Percentiles rank a stretch among this genome's conserved stretches.
Evolutionary conservation across 768 basidiomycete species (phyloP).

Genomic region (Solioccasus polychromus): DNA sequence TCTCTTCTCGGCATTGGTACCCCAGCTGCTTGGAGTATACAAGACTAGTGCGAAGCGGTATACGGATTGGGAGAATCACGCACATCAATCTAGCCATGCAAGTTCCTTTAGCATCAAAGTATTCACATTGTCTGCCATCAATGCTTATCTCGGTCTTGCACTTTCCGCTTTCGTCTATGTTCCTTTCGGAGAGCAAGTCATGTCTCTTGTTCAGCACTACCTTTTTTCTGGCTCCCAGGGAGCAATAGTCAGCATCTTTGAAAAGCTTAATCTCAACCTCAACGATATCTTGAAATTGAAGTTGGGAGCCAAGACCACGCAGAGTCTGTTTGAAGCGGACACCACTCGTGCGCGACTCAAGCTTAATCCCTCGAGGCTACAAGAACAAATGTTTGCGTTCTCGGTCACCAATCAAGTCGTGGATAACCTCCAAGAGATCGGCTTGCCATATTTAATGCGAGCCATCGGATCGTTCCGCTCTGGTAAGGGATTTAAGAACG

Average conservation of each 20-base stretch:
- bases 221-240: conserved; percentile 24
- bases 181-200: conserved; percentile 85
- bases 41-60: conserved; percentile 63
- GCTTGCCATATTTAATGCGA: conserved; percentile 74
- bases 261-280: conserved; percentile 22
- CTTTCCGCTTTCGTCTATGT: conserved; percentile 96
- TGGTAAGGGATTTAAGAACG: conserved; percentile 37
- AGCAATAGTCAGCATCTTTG: conserved; percentile 13
- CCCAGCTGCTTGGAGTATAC: conserved; percentile 73
- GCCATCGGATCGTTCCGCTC: conserved; percentile 50
- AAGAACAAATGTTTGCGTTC: conserved; percentile 92
- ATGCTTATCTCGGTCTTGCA: conserved; percentile 87
- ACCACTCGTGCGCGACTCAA: conserved; percentile 49
- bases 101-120: conserved; percentile 86
- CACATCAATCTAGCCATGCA: conserved; percentile 71
- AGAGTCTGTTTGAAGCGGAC: conserved; percentile 51
- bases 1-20: conserved; percentile 78
- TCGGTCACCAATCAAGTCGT: conserved; percentile 86
- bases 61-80: conserved; percentile 91
- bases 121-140: conserved; percentile 84
- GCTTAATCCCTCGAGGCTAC: conserved; percentile 65
- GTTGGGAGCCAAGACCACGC: conserved; percentile 18
- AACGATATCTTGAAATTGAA: conserved; percentile 31
- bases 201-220: conserved; percentile 47
- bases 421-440: conserved; percentile 75